phyloP scores from a whole-genome alignment of 2,329 filamentous ascomycete genomes.

The Graphilbum sp. region DNA sequence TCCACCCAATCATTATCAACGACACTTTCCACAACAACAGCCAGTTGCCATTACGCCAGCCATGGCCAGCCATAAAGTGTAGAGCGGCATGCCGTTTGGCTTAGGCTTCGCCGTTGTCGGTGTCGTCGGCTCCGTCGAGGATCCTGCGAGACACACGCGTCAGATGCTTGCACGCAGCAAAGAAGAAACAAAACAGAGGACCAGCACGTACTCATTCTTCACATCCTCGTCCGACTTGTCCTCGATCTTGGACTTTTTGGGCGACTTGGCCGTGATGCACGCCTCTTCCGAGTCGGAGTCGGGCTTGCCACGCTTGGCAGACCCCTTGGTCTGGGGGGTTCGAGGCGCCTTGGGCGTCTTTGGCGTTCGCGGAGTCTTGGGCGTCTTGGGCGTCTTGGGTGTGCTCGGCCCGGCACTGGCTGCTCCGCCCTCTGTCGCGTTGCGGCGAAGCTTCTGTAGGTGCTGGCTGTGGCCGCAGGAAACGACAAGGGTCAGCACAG shows the following conservation, averaged over 20 bases:
- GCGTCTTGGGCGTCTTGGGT: slow-evolving; percentile 8
- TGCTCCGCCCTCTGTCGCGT: slow-evolving; percentile 8
- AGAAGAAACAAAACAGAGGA: neutral
- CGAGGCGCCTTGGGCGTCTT: neutral
- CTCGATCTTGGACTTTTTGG: slow-evolving; percentile 8
- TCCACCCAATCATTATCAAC: no score
- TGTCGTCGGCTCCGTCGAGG: no score
- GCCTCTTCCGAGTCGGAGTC: slow-evolving; percentile 5
- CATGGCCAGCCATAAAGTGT: no score
- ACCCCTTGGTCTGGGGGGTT: neutral
- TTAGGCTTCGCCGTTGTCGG: no score
- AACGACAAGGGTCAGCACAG: neutral
- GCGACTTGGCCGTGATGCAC: neutral
- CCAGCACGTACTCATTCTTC: slow-evolving; percentile 6
- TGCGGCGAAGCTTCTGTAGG: slow-evolving; percentile 18
- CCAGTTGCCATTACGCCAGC: no score
- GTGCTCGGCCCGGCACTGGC: slow-evolving; percentile 1
- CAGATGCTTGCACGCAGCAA: no score
- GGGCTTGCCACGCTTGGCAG: neutral
- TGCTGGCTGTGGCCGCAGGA: slow-evolving; percentile 15
- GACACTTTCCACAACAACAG: no score
- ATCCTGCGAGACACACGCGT: no score
- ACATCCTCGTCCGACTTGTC: neutral
- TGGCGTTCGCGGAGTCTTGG: neutral
- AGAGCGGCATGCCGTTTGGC: no score